Conservation (phyloP, 2,329 filamentous ascomycete species). For the Harringtonia aguacate region DNA sequence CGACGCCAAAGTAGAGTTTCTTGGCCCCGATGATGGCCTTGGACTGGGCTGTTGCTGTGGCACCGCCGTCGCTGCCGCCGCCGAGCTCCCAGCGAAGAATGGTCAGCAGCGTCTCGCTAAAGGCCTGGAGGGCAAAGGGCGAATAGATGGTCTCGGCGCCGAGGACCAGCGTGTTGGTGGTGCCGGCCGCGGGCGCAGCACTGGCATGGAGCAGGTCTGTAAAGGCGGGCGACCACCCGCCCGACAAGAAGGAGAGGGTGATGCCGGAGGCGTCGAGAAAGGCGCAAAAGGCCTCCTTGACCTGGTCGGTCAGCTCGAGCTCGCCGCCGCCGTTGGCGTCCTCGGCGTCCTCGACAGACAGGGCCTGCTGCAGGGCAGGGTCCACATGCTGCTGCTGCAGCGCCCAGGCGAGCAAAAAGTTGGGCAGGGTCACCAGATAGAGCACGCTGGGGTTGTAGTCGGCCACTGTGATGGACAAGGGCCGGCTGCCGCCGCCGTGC, state of each 20-base stretch:
- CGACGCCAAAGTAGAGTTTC: slow-evolving; percentile 74
- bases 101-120: slow-evolving; percentile 54
- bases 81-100: slow-evolving; percentile 40
- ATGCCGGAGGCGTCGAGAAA: slow-evolving; percentile 41
- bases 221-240: slow-evolving; percentile 61
- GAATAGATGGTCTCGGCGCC: slow-evolving; percentile 80
- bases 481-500: slow-evolving; percentile 10
- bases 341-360: slow-evolving; percentile 46
- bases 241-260: slow-evolving; percentile 57
- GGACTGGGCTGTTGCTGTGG: no score
- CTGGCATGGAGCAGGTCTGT: slow-evolving; percentile 42
- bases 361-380: slow-evolving; percentile 27
- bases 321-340: slow-evolving; percentile 51
- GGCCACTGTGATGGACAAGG: slow-evolving; percentile 53
- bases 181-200: slow-evolving; percentile 9
- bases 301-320: slow-evolving; percentile 48
- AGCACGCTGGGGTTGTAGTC: slow-evolving; percentile 76
- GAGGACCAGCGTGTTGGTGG: slow-evolving; percentile 42
- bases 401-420: slow-evolving; percentile 62
- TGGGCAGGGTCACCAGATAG: slow-evolving; percentile 68
- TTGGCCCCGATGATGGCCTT: slow-evolving; percentile 65
- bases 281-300: slow-evolving; percentile 47
- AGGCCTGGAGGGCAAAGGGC: slow-evolving; percentile 56
- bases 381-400: slow-evolving; percentile 27
- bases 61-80: slow-evolving; percentile 27